A percentile compares a stretch with the other conserved stretches of the same genome.
phyloP scores from a whole-genome alignment of 139 green algal genomes.

The Volvox africanus region DNA sequence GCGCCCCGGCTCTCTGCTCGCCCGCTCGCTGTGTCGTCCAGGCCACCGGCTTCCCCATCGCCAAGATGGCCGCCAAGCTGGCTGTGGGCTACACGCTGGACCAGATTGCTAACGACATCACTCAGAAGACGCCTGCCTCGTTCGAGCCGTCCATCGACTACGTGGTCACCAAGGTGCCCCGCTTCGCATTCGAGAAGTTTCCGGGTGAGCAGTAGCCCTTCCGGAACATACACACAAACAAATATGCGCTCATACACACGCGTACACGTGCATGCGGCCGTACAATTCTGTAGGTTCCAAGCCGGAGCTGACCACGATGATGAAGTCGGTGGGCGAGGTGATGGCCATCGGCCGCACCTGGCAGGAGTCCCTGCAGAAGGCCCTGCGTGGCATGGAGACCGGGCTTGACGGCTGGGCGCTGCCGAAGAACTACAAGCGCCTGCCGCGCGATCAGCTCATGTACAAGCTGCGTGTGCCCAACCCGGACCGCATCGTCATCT shows the following conservation, averaged over 20 bases:
- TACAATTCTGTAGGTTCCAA: constrained; percentile 81
- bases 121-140: constrained; percentile 95
- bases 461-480: constrained; percentile 93
- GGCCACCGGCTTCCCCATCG: constrained; percentile 97
- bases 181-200: constrained; percentile 99
- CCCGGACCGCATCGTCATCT: constrained; percentile 88
- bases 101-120: constrained; percentile 99
- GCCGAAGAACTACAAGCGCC: constrained; percentile 85
- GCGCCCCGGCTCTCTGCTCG: background rate
- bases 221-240: background rate
- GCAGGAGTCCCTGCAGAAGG: constrained; percentile 97
- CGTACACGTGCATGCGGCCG: background rate
- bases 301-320: constrained; percentile 92
- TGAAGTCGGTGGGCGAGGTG: constrained; percentile 97
- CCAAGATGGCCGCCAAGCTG: constrained; percentile 99
- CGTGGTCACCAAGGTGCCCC: constrained; percentile 95
- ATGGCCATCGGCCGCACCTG: constrained; percentile 99
- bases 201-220: constrained; percentile 76
- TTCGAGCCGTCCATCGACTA: constrained; percentile 99
- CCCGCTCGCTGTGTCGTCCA: too few relatives aligned
- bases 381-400: constrained; percentile 94
- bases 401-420: constrained; percentile 90
- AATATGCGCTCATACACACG: background rate
- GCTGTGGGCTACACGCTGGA: constrained; percentile 97
- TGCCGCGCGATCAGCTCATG: constrained; percentile 80